These are phyloP conservation scores for Mariannaea elegans DNA, from an alignment of 2,329 filamentous ascomycete genomes.

Conservation along the genomic window DNA sequence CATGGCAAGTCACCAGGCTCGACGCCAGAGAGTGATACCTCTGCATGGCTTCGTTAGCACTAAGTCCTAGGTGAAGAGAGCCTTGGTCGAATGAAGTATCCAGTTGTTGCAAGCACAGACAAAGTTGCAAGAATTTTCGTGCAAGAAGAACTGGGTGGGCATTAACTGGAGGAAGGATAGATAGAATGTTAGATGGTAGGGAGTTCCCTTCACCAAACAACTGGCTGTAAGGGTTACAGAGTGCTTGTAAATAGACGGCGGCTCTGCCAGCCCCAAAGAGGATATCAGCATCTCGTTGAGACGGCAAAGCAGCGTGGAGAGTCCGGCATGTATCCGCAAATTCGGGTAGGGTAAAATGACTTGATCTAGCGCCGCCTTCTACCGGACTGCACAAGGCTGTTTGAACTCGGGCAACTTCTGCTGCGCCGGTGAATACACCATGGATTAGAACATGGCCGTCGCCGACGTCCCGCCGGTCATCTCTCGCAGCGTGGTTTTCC, in stretches of 20 bases:
- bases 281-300: background rate
- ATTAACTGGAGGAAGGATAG: background rate
- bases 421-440: background rate
- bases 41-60: background rate
- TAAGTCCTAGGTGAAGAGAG: background rate
- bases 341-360: background rate
- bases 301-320: slow-evolving; percentile 1
- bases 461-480: background rate
- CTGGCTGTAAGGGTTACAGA: slow-evolving; percentile 5
- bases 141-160: background rate
- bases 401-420: background rate
- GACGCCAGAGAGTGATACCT: background rate
- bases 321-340: background rate
- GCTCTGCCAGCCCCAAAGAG: slow-evolving; percentile 1
- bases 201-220: background rate
- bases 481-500: background rate
- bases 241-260: background rate
- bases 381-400: background rate
- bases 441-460: background rate
- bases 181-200: background rate
- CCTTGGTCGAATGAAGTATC: background rate
- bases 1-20: slow-evolving; percentile 4
- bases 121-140: background rate
- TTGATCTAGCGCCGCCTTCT: background rate
- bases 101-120: background rate